These are phyloP conservation scores for Fusarium sp. DNA, from an alignment of 2,329 filamentous ascomycete genomes.

Conservation along the genomic window DNA sequence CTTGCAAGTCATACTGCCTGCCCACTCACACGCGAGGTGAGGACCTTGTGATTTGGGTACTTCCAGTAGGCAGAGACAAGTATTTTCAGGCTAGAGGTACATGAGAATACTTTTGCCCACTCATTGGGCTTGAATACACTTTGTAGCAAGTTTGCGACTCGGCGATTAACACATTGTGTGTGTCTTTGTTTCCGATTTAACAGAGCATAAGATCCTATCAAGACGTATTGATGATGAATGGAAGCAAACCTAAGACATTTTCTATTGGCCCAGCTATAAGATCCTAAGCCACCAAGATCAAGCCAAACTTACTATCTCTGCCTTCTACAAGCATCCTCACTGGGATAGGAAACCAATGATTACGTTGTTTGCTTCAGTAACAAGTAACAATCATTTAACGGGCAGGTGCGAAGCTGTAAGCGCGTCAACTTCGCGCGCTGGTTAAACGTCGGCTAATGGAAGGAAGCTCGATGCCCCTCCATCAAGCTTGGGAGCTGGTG, in stretches of 20 bases:
- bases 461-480: constrained; percentile 45
- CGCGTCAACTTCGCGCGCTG: constrained; percentile 32
- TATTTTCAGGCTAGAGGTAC: background rate
- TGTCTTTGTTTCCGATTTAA: background rate
- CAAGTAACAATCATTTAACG: background rate
- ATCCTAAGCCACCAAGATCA: background rate
- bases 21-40: background rate
- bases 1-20: background rate
- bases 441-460: constrained; percentile 41
- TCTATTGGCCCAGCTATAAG: background rate
- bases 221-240: background rate
- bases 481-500: constrained; percentile 37
- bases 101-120: background rate
- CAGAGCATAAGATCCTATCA: background rate
- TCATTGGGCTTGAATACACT: background rate
- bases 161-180: background rate
- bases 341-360: background rate
- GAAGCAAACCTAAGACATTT: background rate
- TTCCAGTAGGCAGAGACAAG: background rate
- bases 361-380: background rate
- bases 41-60: background rate
- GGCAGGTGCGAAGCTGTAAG: background rate
- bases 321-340: background rate
- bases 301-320: background rate
- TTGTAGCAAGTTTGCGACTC: background rate